Evolutionary conservation across 768 basidiomycete genomes (phyloP).

Genomic region (Kwoniella sp.): DNA sequence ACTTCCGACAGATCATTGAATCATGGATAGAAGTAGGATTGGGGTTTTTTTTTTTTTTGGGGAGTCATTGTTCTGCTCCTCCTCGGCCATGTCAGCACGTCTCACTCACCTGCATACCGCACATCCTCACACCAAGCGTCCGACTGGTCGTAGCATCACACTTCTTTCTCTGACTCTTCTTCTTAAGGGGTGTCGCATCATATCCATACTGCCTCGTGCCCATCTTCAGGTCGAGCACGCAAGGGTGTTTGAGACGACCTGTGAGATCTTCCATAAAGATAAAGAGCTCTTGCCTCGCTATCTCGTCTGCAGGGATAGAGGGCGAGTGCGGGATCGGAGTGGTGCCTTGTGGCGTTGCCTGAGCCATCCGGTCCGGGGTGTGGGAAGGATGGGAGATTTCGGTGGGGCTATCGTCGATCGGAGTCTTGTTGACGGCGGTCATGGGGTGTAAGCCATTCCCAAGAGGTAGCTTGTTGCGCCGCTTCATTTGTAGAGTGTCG

Average conservation of each 20-base stretch:
- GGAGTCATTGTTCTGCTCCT: too few species aligned
- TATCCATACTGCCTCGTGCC: slow-evolving; percentile 99
- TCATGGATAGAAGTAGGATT: neutral
- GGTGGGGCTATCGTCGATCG: neutral
- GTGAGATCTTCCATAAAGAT: slow-evolving; percentile 99
- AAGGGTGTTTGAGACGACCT: slow-evolving; percentile 83
- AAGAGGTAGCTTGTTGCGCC: slow-evolving; percentile 6
- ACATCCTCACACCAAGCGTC: slow-evolving; percentile 85
- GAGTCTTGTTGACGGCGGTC: neutral
- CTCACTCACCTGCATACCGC: slow-evolving; percentile 92
- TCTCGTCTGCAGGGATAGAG: slow-evolving; percentile 47
- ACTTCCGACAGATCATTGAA: neutral
- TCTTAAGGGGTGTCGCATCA: slow-evolving; percentile 87
- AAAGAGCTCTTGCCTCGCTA: slow-evolving; percentile 92
- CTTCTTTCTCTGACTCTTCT: slow-evolving; percentile 98
- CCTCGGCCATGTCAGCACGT: too few species aligned
- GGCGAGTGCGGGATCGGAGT: slow-evolving; percentile 14
- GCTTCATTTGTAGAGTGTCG: slow-evolving; percentile 9
- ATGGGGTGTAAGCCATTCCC: slow-evolving; percentile 25
- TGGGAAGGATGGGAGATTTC: neutral
- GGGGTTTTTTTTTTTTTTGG: too few species aligned
- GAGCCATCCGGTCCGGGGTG: neutral
- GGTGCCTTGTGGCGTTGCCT: slow-evolving; percentile 2
- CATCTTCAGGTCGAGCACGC: slow-evolving; percentile 98
- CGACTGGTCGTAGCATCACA: slow-evolving; percentile 94